Base-by-base conservation (phyloP, 345 rosid genomes). In the Carallia pectinifolia region DNA sequence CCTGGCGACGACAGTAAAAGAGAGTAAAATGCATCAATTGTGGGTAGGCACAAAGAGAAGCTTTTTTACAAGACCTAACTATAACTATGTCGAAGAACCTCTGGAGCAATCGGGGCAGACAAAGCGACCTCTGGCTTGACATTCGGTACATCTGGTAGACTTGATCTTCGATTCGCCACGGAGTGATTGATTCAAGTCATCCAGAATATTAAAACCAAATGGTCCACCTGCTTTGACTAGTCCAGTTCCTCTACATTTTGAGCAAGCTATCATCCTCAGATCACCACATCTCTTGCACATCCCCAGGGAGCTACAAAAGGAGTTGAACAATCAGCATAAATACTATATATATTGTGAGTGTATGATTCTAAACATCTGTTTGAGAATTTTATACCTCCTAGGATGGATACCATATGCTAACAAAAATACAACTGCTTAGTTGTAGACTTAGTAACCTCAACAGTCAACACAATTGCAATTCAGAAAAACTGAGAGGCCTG, bases 261-360 rank as follows among this genome's bases (percentile, higher is more conserved):
- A 81, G 83, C 97, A 95, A 0, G 99, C 90, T 74, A 86, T 76
- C 79, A 82, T 71, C 92, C 75, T 84, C 58, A 92, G 76, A 80
- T 89, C 90, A 1, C 97, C 97, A 12, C 99, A 95, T 76, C 75
- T 92, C 68, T 67, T 84, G 80, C 99, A 95, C 93, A 92, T 84
- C 38, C 93, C 94, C 36, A 95, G 84, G 1, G 93, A 85, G 38
- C 97, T 92, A 87, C 84, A 82, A 34, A 65, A 74, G 23, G 23
- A 23, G 58, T 73, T 39, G 17, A 5, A n/a, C 47, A 34, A 2
- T 3, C 33, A 69, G 31, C 44, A 69, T 19, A 13, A 36, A 38
- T 12, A 44, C 13, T 2, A 44, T 44, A 44, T 44, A 44, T 44
- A 3, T 13, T 44, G 23, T 23, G 16, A 12, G 13, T 44, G 10